phyloP scores from a whole-genome alignment of 2,329 filamentous ascomycete species.

The Drechslera avenae region DNA sequence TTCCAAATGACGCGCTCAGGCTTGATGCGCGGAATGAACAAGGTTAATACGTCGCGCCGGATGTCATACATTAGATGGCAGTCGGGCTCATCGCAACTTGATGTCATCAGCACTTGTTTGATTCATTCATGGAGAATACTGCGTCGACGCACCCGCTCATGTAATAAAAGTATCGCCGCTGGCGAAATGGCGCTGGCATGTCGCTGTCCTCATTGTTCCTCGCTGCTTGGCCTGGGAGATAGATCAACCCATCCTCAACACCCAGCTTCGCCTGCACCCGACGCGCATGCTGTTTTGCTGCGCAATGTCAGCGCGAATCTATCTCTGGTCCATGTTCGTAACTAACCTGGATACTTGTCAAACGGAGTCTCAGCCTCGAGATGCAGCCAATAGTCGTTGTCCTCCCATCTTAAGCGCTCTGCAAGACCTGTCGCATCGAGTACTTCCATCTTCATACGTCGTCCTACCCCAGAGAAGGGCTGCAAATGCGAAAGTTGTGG shows the following conservation, averaged over 20 bases:
- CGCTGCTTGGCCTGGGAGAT: constrained; percentile 59
- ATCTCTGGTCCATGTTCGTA: background rate
- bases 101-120: constrained; percentile 15
- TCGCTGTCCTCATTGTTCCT: constrained; percentile 64
- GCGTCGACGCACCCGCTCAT: constrained; percentile 54
- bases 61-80: constrained; percentile 65
- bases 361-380: constrained; percentile 38
- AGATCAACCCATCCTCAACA: constrained; percentile 56
- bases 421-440: constrained; percentile 36
- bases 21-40: constrained; percentile 76
- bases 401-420: constrained; percentile 34
- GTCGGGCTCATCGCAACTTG: constrained; percentile 55
- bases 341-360: constrained; percentile 49
- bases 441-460: constrained; percentile 28
- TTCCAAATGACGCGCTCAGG: constrained; percentile 67
- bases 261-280: constrained; percentile 46
- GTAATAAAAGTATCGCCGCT: constrained; percentile 67
- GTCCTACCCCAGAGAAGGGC: constrained; percentile 15
- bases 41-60: constrained; percentile 64
- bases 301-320: constrained; percentile 6
- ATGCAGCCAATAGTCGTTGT: constrained; percentile 45
- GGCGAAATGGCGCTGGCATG: constrained; percentile 61
- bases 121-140: background rate
- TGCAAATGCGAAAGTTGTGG: constrained; percentile 14
- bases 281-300: constrained; percentile 50